A percentile compares a stretch with the other conserved stretches of the same genome.
These are phyloP conservation scores for Tetrahymena thermophila DNA, from an alignment of 73 alveolate genomes.

Conservation along the genomic window DNA sequence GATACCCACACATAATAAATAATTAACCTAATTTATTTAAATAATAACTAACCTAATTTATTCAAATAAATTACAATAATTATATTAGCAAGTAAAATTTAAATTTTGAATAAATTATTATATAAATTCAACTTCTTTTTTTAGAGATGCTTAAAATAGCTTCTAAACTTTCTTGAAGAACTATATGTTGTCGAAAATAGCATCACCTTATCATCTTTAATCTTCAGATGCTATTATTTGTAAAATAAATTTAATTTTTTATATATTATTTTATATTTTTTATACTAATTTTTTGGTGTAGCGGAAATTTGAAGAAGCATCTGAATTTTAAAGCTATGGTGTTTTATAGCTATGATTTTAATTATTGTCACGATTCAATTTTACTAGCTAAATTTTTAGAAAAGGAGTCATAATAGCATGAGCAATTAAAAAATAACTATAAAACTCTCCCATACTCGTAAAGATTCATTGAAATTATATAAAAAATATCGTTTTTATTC, in stretches of 20 bases:
- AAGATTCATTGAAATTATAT: not conserved
- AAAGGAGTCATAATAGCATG: not conserved
- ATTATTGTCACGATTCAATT: not conserved
- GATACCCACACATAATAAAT: not conserved
- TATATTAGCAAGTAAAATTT: not conserved
- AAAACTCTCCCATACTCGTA: not conserved
- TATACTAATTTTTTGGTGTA: not conserved
- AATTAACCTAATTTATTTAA: no score
- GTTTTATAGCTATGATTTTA: not conserved
- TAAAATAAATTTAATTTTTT: not conserved
- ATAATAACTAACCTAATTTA: not conserved
- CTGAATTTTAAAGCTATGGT: not conserved
- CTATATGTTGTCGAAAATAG: not conserved
- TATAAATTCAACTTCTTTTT: not conserved
- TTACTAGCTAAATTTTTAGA: not conserved
- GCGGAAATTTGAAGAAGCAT: not conserved
- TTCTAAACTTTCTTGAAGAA: not conserved
- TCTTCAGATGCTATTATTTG: not conserved
- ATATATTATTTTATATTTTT: not conserved
- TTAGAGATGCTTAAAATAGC: not conserved
- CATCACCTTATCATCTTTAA: not conserved
- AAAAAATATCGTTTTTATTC: not conserved
- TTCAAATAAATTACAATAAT: not conserved
- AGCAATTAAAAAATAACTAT: not conserved
- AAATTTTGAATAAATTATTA: not conserved